Evolutionary conservation across 768 basidiomycete species (phyloP).

Genomic region (Lactifluus echinatus): DNA sequence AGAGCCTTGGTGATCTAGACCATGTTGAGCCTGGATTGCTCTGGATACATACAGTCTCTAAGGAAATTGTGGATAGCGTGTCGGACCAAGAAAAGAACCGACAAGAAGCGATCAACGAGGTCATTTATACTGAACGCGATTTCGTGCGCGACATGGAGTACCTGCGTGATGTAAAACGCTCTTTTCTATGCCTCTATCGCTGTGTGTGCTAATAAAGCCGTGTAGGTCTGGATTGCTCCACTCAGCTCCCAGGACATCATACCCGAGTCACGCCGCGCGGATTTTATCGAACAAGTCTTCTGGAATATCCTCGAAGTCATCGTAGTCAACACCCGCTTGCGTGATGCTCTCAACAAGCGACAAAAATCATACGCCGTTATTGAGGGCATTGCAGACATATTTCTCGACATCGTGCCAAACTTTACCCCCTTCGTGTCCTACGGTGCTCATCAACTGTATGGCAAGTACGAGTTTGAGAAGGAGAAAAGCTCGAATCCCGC

Average conservation of each 20-base stretch:
- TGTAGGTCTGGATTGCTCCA: constrained; percentile 79
- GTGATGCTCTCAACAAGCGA: constrained; percentile 88
- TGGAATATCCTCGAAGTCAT: constrained; percentile 97
- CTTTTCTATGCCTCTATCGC: constrained; percentile 2
- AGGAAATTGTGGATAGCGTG: constrained; percentile 88
- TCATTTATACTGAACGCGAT: constrained; percentile 89
- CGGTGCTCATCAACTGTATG: constrained; percentile 93
- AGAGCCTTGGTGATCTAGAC: constrained; percentile 69
- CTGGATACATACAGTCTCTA: constrained; percentile 95
- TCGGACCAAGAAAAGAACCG: constrained; percentile 90
- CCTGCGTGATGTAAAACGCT: constrained; percentile 79
- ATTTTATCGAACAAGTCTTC: constrained; percentile 91
- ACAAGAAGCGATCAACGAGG: constrained; percentile 98
- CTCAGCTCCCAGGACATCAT: constrained; percentile 72
- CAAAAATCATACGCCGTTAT: constrained; percentile 95
- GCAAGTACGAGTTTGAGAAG: constrained; percentile 99
- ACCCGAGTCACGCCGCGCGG: constrained; percentile 61
- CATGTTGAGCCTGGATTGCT: constrained; percentile 70
- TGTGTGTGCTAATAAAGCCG: background rate
- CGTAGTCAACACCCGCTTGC: constrained; percentile 80
- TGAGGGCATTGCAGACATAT: constrained; percentile 83
- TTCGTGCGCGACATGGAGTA: constrained; percentile 99
- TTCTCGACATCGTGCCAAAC: constrained; percentile 76
- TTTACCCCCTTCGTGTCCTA: constrained; percentile 93
- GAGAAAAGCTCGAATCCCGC: constrained; percentile 90